Percentiles rank a stretch among this genome's conserved stretches.
phyloP scores from a whole-genome alignment of 805 yeast species.

The Cyberlindnera xylosilytica region DNA sequence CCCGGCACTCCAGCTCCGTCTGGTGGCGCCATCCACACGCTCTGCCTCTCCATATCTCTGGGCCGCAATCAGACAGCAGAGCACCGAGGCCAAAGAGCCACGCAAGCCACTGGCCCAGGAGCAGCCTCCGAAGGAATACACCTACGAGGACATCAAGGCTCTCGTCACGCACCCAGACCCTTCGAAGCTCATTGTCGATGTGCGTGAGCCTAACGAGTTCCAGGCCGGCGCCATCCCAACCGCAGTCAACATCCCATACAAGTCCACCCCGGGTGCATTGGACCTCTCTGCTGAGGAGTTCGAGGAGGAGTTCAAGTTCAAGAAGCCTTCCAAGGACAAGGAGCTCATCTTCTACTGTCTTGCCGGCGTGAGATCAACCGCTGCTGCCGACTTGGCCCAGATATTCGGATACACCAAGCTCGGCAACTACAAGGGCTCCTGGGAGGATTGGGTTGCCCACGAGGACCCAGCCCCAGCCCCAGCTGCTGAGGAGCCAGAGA shows the following conservation, averaged over 20 bases:
- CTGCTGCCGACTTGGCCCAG: slow-evolving; percentile 87
- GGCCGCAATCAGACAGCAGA: slow-evolving; percentile 11
- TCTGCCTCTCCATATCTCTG: slow-evolving; percentile 1
- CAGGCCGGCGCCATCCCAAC: slow-evolving; percentile 72
- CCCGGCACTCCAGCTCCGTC: not conserved
- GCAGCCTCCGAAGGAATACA: slow-evolving; percentile 36
- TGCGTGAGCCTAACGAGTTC: slow-evolving; percentile 85
- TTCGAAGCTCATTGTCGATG: slow-evolving; percentile 69
- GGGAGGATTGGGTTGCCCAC: slow-evolving; percentile 72
- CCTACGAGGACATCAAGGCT: slow-evolving; percentile 49
- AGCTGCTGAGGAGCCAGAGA: slow-evolving; percentile 7
- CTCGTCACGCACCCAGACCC: slow-evolving; percentile 44
- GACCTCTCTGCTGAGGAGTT: slow-evolving; percentile 78
- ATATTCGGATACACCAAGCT: slow-evolving; percentile 85
- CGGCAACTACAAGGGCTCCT: slow-evolving; percentile 84
- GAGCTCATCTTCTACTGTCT: slow-evolving; percentile 87
- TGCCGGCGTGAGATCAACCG: slow-evolving; percentile 87
- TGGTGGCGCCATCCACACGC: slow-evolving; percentile 1
- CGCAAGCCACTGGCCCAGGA: slow-evolving; percentile 31
- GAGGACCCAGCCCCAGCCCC: slow-evolving; percentile 32
- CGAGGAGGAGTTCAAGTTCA: slow-evolving; percentile 73
- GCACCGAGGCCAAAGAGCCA: slow-evolving; percentile 9
- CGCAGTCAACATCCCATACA: slow-evolving; percentile 84
- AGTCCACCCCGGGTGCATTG: slow-evolving; percentile 89
- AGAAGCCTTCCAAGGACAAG: slow-evolving; percentile 68